Percentiles rank a stretch among this genome's conserved stretches.
phyloP scores from a whole-genome alignment of 768 basidiomycete species.

The Suillus ampliporus region DNA sequence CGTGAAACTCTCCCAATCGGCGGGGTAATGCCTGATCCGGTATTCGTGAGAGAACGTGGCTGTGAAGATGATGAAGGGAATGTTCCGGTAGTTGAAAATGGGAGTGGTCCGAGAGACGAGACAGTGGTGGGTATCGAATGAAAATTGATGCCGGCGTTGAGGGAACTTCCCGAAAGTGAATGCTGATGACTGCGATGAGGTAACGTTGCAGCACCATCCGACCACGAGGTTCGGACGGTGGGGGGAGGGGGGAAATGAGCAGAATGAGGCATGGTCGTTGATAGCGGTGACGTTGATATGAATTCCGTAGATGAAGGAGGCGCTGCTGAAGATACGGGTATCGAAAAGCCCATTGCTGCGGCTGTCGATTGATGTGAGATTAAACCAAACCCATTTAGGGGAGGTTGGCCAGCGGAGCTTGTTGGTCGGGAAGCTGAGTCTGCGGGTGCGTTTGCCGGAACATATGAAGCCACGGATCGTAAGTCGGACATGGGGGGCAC shows the following conservation, averaged over 20 bases:
- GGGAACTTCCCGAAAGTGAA: constrained; percentile 36
- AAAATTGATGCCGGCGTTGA: constrained; percentile 31
- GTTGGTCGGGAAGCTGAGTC: constrained; percentile 38
- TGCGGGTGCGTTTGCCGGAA: constrained; percentile 30
- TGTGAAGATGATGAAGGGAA: constrained; percentile 36
- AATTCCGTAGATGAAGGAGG: constrained; percentile 30
- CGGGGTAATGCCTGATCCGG: constrained; percentile 35
- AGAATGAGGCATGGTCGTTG: constrained; percentile 27
- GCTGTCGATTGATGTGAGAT: constrained; percentile 26
- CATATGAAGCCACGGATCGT: constrained; percentile 29
- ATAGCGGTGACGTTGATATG: constrained; percentile 26
- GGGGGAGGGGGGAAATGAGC: constrained; percentile 30
- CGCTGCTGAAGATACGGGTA: constrained; percentile 23
- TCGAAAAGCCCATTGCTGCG: constrained; percentile 23
- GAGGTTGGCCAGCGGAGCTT: constrained; percentile 36
- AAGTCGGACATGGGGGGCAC: constrained; percentile 33
- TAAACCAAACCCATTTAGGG: constrained; percentile 27
- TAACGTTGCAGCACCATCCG: constrained; percentile 34
- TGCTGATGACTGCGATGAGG: constrained; percentile 38
- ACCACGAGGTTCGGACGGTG: constrained; percentile 34
- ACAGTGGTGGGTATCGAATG: constrained; percentile 40
- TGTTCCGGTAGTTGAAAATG: constrained; percentile 37
- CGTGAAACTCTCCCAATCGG: constrained; percentile 60
- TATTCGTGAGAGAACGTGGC: constrained; percentile 24
- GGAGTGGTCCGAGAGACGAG: constrained; percentile 33